Percentiles rank a stretch among this genome's conserved stretches.
Evolutionary conservation across 1,139 yeast species (phyloP).

Genomic region (Hyphopichia pseudoburtonii): DNA sequence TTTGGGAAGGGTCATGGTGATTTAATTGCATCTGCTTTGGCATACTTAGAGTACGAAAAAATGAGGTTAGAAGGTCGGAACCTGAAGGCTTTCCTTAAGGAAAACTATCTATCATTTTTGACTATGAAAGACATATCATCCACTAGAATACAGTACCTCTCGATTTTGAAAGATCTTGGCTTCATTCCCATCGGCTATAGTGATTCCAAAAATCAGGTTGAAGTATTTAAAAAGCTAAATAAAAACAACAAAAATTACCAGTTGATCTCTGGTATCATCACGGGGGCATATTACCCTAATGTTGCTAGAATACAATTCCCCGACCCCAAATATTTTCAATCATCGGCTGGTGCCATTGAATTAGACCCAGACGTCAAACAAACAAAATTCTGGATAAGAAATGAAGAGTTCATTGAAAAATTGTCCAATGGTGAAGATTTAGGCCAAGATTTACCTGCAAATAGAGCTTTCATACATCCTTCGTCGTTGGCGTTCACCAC

Average conservation of each 20-base stretch:
- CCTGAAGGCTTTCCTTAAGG: constrained; percentile 55
- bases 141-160: constrained; percentile 64
- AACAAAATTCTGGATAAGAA: constrained; percentile 72
- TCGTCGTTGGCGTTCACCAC: constrained; percentile 65
- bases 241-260: constrained; percentile 50
- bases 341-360: constrained; percentile 77
- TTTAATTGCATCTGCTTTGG: constrained; percentile 60
- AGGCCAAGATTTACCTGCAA: constrained; percentile 44
- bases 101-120: constrained; percentile 60
- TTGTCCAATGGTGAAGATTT: constrained; percentile 13
- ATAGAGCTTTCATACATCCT: constrained; percentile 80
- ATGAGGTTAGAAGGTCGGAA: constrained; percentile 18
- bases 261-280: constrained; percentile 64
- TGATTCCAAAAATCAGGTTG: constrained; percentile 15
- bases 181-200: constrained; percentile 57
- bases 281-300: constrained; percentile 83
- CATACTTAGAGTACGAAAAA: constrained; percentile 54
- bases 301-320: constrained; percentile 81
- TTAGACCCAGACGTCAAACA: constrained; percentile 77
- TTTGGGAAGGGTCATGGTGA: constrained; percentile 59
- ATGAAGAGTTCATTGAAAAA: constrained; percentile 31
- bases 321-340: constrained; percentile 69
- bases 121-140: constrained; percentile 72
- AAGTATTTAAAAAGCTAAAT: constrained; percentile 27
- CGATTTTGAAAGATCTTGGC: constrained; percentile 72